Conservation (phyloP, 1,284 basidiomycete genomes). For the Sporisorium iseilematis-ciliati region DNA sequence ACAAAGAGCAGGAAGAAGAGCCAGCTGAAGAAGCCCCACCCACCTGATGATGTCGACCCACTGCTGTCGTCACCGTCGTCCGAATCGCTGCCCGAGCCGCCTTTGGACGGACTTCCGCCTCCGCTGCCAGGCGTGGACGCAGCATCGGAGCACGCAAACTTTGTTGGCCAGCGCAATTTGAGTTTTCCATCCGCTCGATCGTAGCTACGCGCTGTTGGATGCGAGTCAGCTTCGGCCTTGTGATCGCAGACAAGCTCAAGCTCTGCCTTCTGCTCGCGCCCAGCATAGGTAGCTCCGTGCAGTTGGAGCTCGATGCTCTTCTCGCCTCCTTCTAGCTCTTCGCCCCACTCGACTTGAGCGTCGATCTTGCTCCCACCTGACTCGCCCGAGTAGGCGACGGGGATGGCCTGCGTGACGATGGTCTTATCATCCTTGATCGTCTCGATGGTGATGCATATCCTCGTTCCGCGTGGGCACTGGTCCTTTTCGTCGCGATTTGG, state of each 20-base stretch:
- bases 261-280: slow-evolving; percentile 41
- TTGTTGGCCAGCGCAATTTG: slow-evolving; percentile 50
- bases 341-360: slow-evolving; percentile 42
- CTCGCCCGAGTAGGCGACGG: slow-evolving; percentile 50
- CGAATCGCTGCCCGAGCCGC: slow-evolving; percentile 17
- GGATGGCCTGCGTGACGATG: slow-evolving; percentile 52
- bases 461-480: slow-evolving; percentile 52
- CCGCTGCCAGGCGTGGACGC: slow-evolving; percentile 28
- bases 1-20: slow-evolving; percentile 41
- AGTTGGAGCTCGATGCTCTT: slow-evolving; percentile 47
- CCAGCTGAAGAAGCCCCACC: slow-evolving; percentile 57
- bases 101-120: slow-evolving; percentile 23
- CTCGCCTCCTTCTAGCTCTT: slow-evolving; percentile 50
- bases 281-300: slow-evolving; percentile 40
- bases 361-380: slow-evolving; percentile 43
- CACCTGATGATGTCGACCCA: slow-evolving; percentile 14
- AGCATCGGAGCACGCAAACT: slow-evolving; percentile 47
- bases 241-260: slow-evolving; percentile 53
- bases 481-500: slow-evolving; percentile 37
- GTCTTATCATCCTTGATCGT: slow-evolving; percentile 49
- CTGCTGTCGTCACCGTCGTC: slow-evolving; percentile 11
- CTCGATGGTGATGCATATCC: slow-evolving; percentile 55
- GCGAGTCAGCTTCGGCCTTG: slow-evolving; percentile 39
- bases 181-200: slow-evolving; percentile 47
- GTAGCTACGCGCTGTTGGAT: slow-evolving; percentile 41